A percentile compares a stretch with the other conserved stretches of the same genome.
Evolutionary conservation across 768 basidiomycete genomes (phyloP).

Genomic region (Lactifluus volemus): DNA sequence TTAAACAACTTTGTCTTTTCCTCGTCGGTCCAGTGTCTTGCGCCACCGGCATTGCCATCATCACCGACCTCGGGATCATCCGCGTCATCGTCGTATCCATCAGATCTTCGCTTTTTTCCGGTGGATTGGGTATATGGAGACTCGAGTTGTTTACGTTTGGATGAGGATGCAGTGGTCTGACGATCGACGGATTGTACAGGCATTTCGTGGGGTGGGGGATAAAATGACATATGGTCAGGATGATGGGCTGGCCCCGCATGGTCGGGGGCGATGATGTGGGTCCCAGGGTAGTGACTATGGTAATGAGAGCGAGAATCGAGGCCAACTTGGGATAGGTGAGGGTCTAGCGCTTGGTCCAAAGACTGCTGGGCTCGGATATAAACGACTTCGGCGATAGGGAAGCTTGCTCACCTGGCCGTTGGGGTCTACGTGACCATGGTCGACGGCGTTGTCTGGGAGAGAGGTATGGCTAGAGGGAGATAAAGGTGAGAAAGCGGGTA

Average conservation of each 20-base stretch:
- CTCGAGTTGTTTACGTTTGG: conserved; percentile 20
- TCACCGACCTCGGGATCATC: conserved; percentile 20
- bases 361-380: conserved; percentile 13
- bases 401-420: conserved; percentile 18
- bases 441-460: conserved; percentile 19
- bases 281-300: conserved; percentile 15
- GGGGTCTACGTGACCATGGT: conserved; percentile 20
- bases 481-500: conserved; percentile 16
- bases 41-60: conserved; percentile 34
- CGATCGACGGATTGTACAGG: conserved; percentile 17
- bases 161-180: conserved; percentile 9
- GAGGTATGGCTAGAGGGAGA: conserved; percentile 16
- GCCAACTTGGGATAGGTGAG: conserved; percentile 19
- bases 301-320: conserved; percentile 21
- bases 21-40: conserved; percentile 81
- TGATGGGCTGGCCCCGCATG: conserved; percentile 17
- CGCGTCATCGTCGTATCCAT: conserved; percentile 18
- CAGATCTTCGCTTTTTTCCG: conserved; percentile 18
- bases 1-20: conserved; percentile 71
- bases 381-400: conserved; percentile 8
- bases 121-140: conserved; percentile 7
- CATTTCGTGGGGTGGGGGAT: conserved; percentile 15
- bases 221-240: conserved; percentile 18
- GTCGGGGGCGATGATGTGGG: conserved; percentile 18
- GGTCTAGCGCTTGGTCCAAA: conserved; percentile 21